Evolutionary conservation across 306 rosid species (phyloP), one percentile per base, ranked within the genome.

Genomic region (Erythrophleum fordii): DNA sequence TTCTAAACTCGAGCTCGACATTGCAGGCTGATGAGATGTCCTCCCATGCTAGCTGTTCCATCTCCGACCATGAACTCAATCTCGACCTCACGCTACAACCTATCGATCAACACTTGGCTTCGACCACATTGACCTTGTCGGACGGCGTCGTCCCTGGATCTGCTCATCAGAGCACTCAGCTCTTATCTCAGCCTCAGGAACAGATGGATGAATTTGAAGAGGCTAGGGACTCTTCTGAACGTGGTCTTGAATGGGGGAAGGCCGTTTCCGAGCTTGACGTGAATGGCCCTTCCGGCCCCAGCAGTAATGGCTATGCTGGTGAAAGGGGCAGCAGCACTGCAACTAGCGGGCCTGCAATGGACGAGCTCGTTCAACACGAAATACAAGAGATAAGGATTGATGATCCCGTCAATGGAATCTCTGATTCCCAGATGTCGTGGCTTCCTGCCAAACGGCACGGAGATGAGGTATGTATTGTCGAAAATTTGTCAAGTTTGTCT

Each of bases 281-380:
- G 42, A 91, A 89, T 29, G 83, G 80, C 58, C 94, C 88, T 12
- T 75, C 90, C 25, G 91, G 91, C 80, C 94, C 97, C 11, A 89
- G 92, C 80, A 94, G 98, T 76, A 94, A 92, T 69, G 95, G 92
- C 35, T 92, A 90, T 72, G 95, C 91, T 6, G 93, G 90, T 20
- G 98, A 88, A 64, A 85, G 97, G 22, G 97, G 98, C 31, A 92
- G 91, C 60, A 91, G 82, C 78, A 78, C 87, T 77, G 89, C 89
- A 65, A 84, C 90, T 52, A 90, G 89, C 45, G 78, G 69, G 25
- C 85, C 92, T 2, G 89, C 85, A 3, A 69, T 80, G 20, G 91
- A 88, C 10, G 92, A 88, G 72, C 42, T 83, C 72, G 83, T 65
- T 55, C 86, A 73, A 8, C 83, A 80, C 26, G 92, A 87, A 83